phyloP scores from a whole-genome alignment of 192 early-diverging fungal species.

The Linnemannia zychae region DNA sequence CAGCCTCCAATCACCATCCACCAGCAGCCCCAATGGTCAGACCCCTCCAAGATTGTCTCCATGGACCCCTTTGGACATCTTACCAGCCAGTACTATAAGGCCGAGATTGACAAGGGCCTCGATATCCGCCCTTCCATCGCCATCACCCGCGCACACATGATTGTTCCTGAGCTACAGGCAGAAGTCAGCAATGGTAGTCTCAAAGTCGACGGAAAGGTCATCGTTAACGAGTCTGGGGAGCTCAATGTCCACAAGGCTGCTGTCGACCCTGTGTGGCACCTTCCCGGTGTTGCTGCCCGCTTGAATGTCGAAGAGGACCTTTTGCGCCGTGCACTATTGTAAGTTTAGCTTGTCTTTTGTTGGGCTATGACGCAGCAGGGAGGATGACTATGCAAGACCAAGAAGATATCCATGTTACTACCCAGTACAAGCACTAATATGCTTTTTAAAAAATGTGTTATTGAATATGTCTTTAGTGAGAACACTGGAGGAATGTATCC shows the following conservation, averaged over 20 bases:
- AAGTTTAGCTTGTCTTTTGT: constrained; percentile 32
- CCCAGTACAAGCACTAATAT: background rate
- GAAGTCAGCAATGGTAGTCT: constrained; percentile 73
- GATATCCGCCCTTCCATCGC: constrained; percentile 94
- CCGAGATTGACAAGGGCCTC: constrained; percentile 75
- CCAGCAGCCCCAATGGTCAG: constrained; percentile 84
- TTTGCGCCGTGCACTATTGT: constrained; percentile 88
- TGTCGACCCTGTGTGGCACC: constrained; percentile 94
- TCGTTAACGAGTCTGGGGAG: constrained; percentile 83
- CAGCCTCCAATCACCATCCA: constrained; percentile 88
- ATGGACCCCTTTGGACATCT: constrained; percentile 95
- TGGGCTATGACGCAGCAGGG: background rate
- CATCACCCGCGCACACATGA: constrained; percentile 96
- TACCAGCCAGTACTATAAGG: constrained; percentile 70
- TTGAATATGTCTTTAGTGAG: constrained; percentile 64
- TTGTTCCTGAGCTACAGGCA: constrained; percentile 89
- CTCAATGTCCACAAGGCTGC: constrained; percentile 93
- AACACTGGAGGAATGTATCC: constrained; percentile 97
- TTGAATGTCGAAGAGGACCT: constrained; percentile 89
- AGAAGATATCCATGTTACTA: background rate
- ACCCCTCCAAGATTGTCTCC: constrained; percentile 92
- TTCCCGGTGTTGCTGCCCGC: constrained; percentile 92
- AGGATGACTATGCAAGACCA: background rate
- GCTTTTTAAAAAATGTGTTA: background rate
- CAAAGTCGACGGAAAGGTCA: constrained; percentile 85